Conservation (phyloP, 108 stramenopile genomes). For the Aureococcus anophagefferens region DNA sequence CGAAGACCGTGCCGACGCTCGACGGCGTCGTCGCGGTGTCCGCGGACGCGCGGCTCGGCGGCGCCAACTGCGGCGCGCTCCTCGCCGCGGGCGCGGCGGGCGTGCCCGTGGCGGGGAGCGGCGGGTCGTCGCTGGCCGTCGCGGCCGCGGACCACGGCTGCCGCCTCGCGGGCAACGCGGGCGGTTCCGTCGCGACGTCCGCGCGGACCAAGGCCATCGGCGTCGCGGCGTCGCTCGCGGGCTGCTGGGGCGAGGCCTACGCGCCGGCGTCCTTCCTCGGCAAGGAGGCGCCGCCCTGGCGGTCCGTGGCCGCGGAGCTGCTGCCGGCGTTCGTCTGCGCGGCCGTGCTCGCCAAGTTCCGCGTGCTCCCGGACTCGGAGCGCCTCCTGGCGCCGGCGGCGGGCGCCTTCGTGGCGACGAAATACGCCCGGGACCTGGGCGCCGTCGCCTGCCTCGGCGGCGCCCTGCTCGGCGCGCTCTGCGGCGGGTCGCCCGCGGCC, state of each 20-base stretch:
- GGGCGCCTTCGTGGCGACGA: background rate
- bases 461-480: background rate
- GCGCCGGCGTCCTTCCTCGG: background rate
- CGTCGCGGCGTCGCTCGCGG: background rate
- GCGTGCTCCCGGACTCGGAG: background rate
- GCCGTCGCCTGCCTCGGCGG: background rate
- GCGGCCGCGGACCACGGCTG: background rate
- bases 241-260: background rate
- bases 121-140: background rate
- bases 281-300: background rate
- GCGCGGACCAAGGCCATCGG: background rate
- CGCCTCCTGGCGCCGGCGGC: background rate
- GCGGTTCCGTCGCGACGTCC: background rate
- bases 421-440: background rate
- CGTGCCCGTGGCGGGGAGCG: background rate
- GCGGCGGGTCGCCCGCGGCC: background rate
- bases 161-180: background rate
- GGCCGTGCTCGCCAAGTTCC: background rate
- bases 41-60: background rate
- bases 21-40: background rate
- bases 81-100: background rate
- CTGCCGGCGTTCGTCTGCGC: background rate
- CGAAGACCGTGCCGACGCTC: background rate
- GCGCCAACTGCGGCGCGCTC: background rate
- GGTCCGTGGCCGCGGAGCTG: background rate